phyloP scores from a whole-genome alignment of 2,329 filamentous ascomycete genomes.

The Zarea fungicola region DNA sequence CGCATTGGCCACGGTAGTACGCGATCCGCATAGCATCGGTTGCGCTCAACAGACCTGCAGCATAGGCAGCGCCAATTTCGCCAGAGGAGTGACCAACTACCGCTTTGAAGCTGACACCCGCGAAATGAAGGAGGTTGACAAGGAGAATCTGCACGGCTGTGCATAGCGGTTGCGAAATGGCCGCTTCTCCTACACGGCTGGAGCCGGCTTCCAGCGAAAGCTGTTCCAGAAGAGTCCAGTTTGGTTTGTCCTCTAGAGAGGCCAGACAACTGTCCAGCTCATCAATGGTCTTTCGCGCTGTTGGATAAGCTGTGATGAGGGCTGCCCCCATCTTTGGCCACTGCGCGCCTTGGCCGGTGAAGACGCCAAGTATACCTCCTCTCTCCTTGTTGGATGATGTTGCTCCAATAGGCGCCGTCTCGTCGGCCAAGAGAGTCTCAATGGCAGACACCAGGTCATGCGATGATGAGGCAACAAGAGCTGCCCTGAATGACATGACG shows the following conservation, averaged over 20 bases:
- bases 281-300: constrained; percentile 19
- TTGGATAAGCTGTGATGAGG: constrained; percentile 24
- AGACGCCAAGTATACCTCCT: constrained; percentile 18
- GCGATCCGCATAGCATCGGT: constrained; percentile 39
- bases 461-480: neutral
- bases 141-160: constrained; percentile 39
- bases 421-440: neutral
- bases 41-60: constrained; percentile 33
- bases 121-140: constrained; percentile 33
- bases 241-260: constrained; percentile 20
- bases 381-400: neutral
- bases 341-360: constrained; percentile 30
- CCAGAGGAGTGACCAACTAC: constrained; percentile 38
- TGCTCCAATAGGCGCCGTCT: neutral
- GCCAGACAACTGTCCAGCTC: constrained; percentile 23
- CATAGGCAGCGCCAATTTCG: constrained; percentile 40
- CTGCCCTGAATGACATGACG: neutral
- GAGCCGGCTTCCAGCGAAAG: constrained; percentile 23
- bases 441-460: too few species aligned
- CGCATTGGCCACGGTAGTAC: constrained; percentile 36
- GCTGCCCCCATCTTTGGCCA: constrained; percentile 27
- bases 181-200: constrained; percentile 25
- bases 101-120: constrained; percentile 28
- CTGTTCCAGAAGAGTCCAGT: constrained; percentile 28
- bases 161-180: constrained; percentile 33